A percentile compares a stretch with the other conserved stretches of the same genome.
These are phyloP conservation scores for Boletus eberwhitei DNA, from an alignment of 768 basidiomycete species.

Conservation along the genomic window DNA sequence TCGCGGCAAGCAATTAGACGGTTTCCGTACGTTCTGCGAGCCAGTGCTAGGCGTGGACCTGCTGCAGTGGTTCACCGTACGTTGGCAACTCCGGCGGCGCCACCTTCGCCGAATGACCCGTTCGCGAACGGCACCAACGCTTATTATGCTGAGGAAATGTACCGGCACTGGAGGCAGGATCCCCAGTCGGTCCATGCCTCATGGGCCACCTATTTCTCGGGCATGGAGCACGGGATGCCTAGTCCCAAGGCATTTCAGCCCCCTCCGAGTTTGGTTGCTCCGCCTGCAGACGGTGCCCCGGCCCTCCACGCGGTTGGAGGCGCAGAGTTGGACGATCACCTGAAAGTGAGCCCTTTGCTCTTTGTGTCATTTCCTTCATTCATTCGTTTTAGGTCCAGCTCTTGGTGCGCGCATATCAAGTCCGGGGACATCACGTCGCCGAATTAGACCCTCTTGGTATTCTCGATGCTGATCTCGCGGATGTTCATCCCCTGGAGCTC, in stretches of 20 bases:
- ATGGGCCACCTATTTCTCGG: slow-evolving; percentile 93
- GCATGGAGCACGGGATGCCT: slow-evolving; percentile 82
- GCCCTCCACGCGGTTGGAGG: slow-evolving; percentile 65
- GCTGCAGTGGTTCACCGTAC: slow-evolving; percentile 27
- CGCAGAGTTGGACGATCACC: slow-evolving; percentile 84
- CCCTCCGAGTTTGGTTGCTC: slow-evolving; percentile 69
- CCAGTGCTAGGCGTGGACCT: slow-evolving; percentile 15
- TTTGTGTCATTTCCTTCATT: not conserved
- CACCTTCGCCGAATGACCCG: slow-evolving; percentile 74
- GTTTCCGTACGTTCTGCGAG: slow-evolving; percentile 30
- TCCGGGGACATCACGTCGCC: slow-evolving; percentile 94
- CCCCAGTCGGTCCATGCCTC: slow-evolving; percentile 89
- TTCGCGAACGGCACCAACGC: slow-evolving; percentile 95
- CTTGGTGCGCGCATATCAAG: slow-evolving; percentile 97
- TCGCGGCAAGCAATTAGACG: slow-evolving; percentile 37
- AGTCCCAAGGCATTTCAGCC: slow-evolving; percentile 81
- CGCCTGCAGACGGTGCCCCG: slow-evolving; percentile 77
- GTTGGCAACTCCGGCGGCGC: slow-evolving; percentile 46
- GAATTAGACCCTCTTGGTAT: slow-evolving; percentile 96
- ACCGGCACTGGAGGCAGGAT: slow-evolving; percentile 86
- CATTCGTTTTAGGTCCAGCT: slow-evolving; percentile 75
- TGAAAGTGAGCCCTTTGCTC: slow-evolving; percentile 61
- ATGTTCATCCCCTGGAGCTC: slow-evolving; percentile 80
- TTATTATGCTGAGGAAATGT: slow-evolving; percentile 98
- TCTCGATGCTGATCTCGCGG: slow-evolving; percentile 80